These are phyloP conservation scores for Coleophoma cylindrospora DNA, from an alignment of 2,329 filamentous ascomycete genomes.

Conservation along the genomic window DNA sequence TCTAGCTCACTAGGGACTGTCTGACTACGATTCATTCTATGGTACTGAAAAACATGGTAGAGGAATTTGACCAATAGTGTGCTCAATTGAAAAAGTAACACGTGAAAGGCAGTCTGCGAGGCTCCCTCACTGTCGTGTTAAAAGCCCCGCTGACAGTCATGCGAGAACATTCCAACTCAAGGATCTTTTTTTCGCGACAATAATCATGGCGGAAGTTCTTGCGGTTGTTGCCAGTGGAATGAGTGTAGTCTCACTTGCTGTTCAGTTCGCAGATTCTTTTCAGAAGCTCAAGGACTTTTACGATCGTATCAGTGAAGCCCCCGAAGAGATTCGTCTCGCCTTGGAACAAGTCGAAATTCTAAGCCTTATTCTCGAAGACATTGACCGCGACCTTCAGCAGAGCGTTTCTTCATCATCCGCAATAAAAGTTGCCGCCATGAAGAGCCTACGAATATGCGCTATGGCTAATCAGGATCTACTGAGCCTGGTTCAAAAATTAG, in stretches of 20 bases:
- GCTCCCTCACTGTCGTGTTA: too few relatives aligned
- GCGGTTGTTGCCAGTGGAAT: conserved; percentile 5
- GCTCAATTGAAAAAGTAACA: too few relatives aligned
- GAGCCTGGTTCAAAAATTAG: too few relatives aligned
- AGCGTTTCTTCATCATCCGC: conserved; percentile 6
- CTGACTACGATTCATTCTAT: too few relatives aligned
- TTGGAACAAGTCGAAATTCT: conserved; percentile 7
- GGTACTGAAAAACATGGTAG: too few relatives aligned
- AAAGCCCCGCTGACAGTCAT: too few relatives aligned
- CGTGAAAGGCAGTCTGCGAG: too few relatives aligned
- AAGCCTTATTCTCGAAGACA: conserved; percentile 3
- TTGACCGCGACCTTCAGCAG: conserved; percentile 1
- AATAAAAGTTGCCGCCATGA: conserved; percentile 31
- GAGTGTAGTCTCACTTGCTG: conserved; percentile 6
- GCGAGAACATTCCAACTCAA: too few relatives aligned
- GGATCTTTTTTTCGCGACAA: too few relatives aligned
- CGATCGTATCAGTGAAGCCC: conserved; percentile 3
- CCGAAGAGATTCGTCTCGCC: neutral
- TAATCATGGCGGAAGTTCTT: conserved; percentile 9
- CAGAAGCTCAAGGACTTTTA: conserved; percentile 6
- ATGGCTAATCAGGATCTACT: too few relatives aligned
- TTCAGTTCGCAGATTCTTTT: conserved; percentile 7
- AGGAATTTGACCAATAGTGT: too few relatives aligned
- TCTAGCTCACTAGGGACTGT: too few relatives aligned
- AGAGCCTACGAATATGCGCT: neutral